Conservation (phyloP, 31 red algal species). For the Pterothamnion heteromorphum region DNA sequence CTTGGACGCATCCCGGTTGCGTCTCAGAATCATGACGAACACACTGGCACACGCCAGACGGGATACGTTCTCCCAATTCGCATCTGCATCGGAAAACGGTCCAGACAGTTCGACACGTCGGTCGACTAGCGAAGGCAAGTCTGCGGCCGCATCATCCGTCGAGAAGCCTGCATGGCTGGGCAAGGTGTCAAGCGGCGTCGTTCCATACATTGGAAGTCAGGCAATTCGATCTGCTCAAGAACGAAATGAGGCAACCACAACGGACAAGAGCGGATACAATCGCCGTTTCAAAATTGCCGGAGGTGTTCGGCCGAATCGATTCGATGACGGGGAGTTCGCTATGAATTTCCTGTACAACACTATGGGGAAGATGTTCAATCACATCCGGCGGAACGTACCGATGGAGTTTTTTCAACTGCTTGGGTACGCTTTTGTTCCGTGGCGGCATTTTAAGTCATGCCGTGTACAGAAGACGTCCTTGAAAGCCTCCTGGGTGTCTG, state of each 20-base stretch:
- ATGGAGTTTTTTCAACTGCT: neutral
- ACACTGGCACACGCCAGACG: too few relatives aligned
- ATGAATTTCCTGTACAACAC: neutral
- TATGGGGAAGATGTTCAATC: neutral
- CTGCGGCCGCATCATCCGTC: too few relatives aligned
- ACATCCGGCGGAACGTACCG: too few relatives aligned
- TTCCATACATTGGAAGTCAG: too few relatives aligned
- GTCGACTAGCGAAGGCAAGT: too few relatives aligned
- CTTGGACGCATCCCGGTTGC: too few relatives aligned
- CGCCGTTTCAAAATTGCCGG: neutral
- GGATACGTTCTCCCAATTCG: too few relatives aligned
- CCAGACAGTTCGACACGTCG: too few relatives aligned
- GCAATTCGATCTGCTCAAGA: neutral
- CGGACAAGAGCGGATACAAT: neutral
- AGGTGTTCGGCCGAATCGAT: neutral
- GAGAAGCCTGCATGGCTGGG: too few relatives aligned
- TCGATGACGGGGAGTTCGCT: neutral
- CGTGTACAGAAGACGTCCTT: neutral
- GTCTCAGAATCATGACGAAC: too few relatives aligned
- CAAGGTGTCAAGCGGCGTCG: too few relatives aligned
- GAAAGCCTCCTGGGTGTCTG: neutral
- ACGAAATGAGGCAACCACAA: neutral
- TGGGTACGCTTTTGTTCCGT: neutral
- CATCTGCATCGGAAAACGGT: too few relatives aligned
- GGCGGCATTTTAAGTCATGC: neutral